phyloP scores from a whole-genome alignment of 2,329 filamentous ascomycete genomes.

The Cladophialophora immunda region DNA sequence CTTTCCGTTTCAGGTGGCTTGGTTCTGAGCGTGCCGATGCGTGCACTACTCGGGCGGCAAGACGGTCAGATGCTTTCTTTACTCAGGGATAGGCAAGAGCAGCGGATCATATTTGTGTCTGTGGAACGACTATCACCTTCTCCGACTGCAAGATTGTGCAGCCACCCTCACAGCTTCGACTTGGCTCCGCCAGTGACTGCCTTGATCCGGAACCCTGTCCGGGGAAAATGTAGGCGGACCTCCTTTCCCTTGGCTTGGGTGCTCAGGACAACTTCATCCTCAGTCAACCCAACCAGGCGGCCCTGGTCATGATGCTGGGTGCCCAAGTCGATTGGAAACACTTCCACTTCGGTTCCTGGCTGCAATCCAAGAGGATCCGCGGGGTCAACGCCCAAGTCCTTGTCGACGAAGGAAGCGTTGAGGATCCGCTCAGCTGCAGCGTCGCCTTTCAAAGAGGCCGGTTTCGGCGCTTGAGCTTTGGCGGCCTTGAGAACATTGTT shows the following conservation, averaged over 20 bases:
- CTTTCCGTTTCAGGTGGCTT: neutral
- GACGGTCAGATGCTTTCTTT: constrained; percentile 1
- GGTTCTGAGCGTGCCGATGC: neutral
- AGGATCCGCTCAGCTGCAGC: constrained; percentile 62
- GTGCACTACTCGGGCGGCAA: neutral
- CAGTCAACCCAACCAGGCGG: constrained; percentile 60
- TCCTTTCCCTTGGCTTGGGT: constrained; percentile 52
- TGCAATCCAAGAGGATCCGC: constrained; percentile 63
- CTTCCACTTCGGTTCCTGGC: constrained; percentile 63
- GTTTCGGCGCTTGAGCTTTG: constrained; percentile 50
- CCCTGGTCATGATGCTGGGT: constrained; percentile 67
- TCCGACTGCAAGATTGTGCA: neutral
- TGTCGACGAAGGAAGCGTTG: constrained; percentile 57
- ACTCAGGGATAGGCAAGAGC: neutral
- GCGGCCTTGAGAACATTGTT: constrained; percentile 56
- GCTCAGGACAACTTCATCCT: constrained; percentile 67
- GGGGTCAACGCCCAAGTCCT: constrained; percentile 55
- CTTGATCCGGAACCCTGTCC: constrained; percentile 51
- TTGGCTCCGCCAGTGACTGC: constrained; percentile 21
- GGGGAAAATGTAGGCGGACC: constrained; percentile 68
- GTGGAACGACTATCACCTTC: constrained; percentile 9
- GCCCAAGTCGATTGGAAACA: constrained; percentile 72
- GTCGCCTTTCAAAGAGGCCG: constrained; percentile 59
- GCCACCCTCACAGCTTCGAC: constrained; percentile 30
- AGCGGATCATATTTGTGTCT: constrained; percentile 4